A percentile compares a stretch with the other conserved stretches of the same genome.
These are phyloP conservation scores for Drechmeria coniospora DNA, from an alignment of 2,329 filamentous ascomycete species.

Conservation along the genomic window DNA sequence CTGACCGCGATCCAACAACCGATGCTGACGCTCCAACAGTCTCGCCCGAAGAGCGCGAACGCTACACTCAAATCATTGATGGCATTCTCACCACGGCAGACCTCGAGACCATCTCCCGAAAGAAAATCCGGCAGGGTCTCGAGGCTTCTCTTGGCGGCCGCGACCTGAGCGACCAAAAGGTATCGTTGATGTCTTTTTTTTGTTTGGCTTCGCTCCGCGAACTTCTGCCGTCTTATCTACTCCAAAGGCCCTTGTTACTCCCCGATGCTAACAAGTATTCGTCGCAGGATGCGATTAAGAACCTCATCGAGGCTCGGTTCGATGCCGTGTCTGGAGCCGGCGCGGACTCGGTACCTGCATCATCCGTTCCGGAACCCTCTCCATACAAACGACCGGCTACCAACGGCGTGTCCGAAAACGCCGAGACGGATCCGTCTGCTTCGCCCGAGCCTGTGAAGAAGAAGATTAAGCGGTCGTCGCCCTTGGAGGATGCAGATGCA, in stretches of 20 bases:
- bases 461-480: conserved; percentile 50
- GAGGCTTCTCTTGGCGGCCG: conserved; percentile 38
- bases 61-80: conserved; percentile 45
- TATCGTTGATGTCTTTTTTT: conserved; percentile 9
- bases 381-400: conserved; percentile 18
- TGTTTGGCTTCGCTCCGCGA: background rate
- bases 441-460: conserved; percentile 35
- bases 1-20: background rate
- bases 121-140: conserved; percentile 43
- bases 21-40: conserved; percentile 21
- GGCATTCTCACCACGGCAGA: conserved; percentile 41
- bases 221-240: no score
- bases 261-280: background rate
- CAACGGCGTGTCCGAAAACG: conserved; percentile 20
- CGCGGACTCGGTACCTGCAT: conserved; percentile 29
- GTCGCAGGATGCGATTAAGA: conserved; percentile 49
- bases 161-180: conserved; percentile 45
- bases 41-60: conserved; percentile 29
- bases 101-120: conserved; percentile 46
- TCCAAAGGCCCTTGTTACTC: no score
- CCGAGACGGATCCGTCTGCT: conserved; percentile 32
- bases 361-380: conserved; percentile 15
- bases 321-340: conserved; percentile 44
- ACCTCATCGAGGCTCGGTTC: conserved; percentile 58
- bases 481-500: conserved; percentile 63